These are phyloP conservation scores for Candida boleticola DNA, from an alignment of 805 yeast genomes.

Conservation along the genomic window DNA sequence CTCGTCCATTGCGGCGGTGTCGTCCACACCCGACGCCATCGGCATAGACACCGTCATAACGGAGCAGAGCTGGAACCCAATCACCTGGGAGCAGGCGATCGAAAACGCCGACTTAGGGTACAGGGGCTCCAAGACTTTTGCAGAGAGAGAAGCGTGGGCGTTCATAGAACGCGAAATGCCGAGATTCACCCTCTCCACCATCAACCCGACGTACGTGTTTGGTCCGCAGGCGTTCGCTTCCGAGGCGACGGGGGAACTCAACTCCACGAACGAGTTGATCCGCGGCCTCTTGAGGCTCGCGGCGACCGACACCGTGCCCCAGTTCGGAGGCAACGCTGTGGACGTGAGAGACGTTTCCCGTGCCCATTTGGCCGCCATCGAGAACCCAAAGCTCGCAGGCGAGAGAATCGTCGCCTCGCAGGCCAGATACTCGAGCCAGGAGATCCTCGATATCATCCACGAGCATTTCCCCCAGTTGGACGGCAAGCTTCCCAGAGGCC, in stretches of 20 bases:
- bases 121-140: slow-evolving; percentile 58
- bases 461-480: slow-evolving; percentile 5
- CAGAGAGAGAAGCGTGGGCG: slow-evolving; percentile 62
- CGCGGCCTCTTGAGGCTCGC: slow-evolving; percentile 9
- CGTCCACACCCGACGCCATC: slow-evolving; percentile 18
- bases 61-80: slow-evolving; percentile 53
- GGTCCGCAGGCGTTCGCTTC: slow-evolving; percentile 39
- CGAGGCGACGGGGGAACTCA: slow-evolving; percentile 19
- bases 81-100: slow-evolving; percentile 48
- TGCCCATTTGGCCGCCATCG: slow-evolving; percentile 17
- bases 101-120: slow-evolving; percentile 39
- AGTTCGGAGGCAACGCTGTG: neutral
- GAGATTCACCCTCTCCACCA: slow-evolving; percentile 36
- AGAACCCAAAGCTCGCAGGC: slow-evolving; percentile 8
- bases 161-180: slow-evolving; percentile 35
- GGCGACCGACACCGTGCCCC: slow-evolving; percentile 1
- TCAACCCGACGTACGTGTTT: slow-evolving; percentile 37
- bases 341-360: slow-evolving; percentile 22
- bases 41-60: slow-evolving; percentile 10
- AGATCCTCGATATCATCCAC: neutral
- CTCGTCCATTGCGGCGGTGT: slow-evolving; percentile 56
- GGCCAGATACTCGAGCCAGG: neutral
- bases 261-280: neutral
- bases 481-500: neutral
- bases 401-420: slow-evolving; percentile 8